Percentiles rank a stretch among this genome's conserved stretches.
These are phyloP conservation scores for Sarocladium strictum DNA, from an alignment of 2,329 filamentous ascomycete species.

Conservation along the genomic window DNA sequence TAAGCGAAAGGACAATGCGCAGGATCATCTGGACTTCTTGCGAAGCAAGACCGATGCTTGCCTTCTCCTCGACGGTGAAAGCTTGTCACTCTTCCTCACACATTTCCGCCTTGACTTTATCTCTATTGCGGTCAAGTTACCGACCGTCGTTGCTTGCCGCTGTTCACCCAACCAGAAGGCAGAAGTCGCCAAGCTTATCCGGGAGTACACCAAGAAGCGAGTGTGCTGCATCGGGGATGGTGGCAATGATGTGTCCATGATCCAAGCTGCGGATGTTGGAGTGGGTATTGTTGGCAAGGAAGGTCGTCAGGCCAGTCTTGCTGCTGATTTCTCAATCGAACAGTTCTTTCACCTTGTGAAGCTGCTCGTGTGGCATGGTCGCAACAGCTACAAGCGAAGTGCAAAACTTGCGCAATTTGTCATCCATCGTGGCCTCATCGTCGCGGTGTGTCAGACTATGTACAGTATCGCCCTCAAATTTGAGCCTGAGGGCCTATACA, in stretches of 20 bases:
- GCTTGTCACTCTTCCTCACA: conserved; percentile 72
- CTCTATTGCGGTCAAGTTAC: conserved; percentile 76
- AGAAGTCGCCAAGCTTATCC: conserved; percentile 85
- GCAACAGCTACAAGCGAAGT: conserved; percentile 93
- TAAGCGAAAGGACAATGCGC: conserved; percentile 75
- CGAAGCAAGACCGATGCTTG: conserved; percentile 82
- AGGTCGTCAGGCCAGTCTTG: conserved; percentile 87
- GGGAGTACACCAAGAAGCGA: conserved; percentile 85
- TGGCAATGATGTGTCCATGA: conserved; percentile 98
- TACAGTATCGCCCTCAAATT: conserved; percentile 91
- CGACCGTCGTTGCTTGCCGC: conserved; percentile 90
- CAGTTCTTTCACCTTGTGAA: conserved; percentile 95
- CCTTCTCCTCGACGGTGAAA: conserved; percentile 91
- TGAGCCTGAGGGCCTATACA: conserved; percentile 90
- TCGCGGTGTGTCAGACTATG: conserved; percentile 93
- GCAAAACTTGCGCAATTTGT: conserved; percentile 97
- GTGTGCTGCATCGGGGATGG: conserved; percentile 97
- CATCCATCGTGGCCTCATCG: conserved; percentile 93
- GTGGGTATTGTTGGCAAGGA: conserved; percentile 98
- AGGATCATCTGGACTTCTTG: conserved; percentile 83
- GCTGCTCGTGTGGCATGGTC: conserved; percentile 95
- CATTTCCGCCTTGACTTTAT: conserved; percentile 85
- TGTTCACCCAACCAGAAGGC: conserved; percentile 97
- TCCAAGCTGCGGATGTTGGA: conserved; percentile 94
- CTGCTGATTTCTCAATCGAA: conserved; percentile 93